Conservation (phyloP, 164 flowering plant species). For the Aristolochia californica region DNA sequence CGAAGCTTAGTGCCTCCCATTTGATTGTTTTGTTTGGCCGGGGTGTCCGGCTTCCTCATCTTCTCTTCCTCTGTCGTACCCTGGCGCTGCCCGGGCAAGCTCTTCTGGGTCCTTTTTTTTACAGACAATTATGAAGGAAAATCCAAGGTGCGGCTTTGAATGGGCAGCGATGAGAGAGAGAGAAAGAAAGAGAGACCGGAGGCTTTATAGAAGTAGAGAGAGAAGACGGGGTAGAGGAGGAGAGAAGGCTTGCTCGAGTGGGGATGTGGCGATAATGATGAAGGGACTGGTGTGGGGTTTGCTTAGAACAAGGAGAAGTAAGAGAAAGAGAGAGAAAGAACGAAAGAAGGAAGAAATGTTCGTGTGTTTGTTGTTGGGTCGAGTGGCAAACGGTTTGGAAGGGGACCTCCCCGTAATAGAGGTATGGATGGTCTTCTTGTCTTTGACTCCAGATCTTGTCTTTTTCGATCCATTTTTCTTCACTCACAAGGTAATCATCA, state of each 20-base stretch:
- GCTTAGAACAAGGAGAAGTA: background rate
- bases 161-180: too few species aligned
- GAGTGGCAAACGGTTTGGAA: slow-evolving; percentile 75
- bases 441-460: slow-evolving; percentile 48
- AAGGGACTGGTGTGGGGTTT: slow-evolving; percentile 3
- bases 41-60: slow-evolving; percentile 40
- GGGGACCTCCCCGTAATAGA: slow-evolving; percentile 36
- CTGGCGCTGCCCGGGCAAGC: too few species aligned
- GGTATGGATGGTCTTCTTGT: slow-evolving; percentile 44
- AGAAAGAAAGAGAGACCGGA: background rate
- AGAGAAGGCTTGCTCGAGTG: slow-evolving; percentile 8
- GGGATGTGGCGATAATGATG: slow-evolving; percentile 6
- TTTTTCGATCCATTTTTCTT: slow-evolving; percentile 43
- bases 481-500: slow-evolving; percentile 56
- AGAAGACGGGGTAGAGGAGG: slow-evolving; percentile 9
- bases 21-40: slow-evolving; percentile 8
- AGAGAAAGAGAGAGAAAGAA: slow-evolving; percentile 10
- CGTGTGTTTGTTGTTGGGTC: slow-evolving; percentile 55
- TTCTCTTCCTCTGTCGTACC: too few species aligned
- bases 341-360: slow-evolving; percentile 17
- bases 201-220: slow-evolving; percentile 2
- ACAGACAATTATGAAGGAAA: too few species aligned
- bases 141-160: too few species aligned
- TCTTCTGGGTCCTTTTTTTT: too few species aligned
- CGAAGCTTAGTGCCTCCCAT: slow-evolving; percentile 24